These are phyloP conservation scores for Xylaria arbuscula DNA, from an alignment of 2,329 filamentous ascomycete species.

Conservation along the genomic window DNA sequence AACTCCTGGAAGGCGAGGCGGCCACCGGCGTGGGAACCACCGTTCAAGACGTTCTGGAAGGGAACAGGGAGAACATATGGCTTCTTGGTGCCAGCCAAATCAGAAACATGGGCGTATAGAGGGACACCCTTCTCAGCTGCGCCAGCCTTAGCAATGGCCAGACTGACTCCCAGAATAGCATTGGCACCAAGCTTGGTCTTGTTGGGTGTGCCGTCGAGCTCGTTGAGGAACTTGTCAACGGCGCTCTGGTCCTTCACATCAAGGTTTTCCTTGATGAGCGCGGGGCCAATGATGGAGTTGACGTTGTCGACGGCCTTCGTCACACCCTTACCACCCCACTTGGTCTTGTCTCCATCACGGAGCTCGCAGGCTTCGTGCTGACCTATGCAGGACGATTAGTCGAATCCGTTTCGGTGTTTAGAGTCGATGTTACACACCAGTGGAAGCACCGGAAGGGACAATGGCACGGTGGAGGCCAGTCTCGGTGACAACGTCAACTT, in stretches of 20 bases:
- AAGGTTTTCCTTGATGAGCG: slow-evolving; percentile 82
- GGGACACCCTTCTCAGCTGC: slow-evolving; percentile 89
- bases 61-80: slow-evolving; percentile 89
- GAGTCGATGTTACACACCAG: slow-evolving; percentile 69
- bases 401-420: slow-evolving; percentile 33
- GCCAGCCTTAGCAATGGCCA: slow-evolving; percentile 88
- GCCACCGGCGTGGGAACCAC: slow-evolving; percentile 95
- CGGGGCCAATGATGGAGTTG: slow-evolving; percentile 82
- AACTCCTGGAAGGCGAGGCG: slow-evolving; percentile 96
- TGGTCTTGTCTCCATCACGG: slow-evolving; percentile 87
- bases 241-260: slow-evolving; percentile 89
- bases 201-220: slow-evolving; percentile 85
- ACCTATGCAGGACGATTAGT: slow-evolving; percentile 61
- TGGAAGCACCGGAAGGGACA: slow-evolving; percentile 95
- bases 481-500: slow-evolving; percentile 97
- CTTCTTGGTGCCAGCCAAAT: slow-evolving; percentile 90
- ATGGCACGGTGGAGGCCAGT: slow-evolving; percentile 97
- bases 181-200: slow-evolving; percentile 91
- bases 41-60: slow-evolving; percentile 95
- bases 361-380: slow-evolving; percentile 93
- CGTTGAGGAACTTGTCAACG: slow-evolving; percentile 85
- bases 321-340: slow-evolving; percentile 90
- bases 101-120: slow-evolving; percentile 88
- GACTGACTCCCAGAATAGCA: slow-evolving; percentile 84
- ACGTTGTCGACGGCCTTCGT: slow-evolving; percentile 88